These are phyloP conservation scores for Hypoxylon intermedium DNA, from an alignment of 495 filamentous ascomycete genomes.

Conservation along the genomic window DNA sequence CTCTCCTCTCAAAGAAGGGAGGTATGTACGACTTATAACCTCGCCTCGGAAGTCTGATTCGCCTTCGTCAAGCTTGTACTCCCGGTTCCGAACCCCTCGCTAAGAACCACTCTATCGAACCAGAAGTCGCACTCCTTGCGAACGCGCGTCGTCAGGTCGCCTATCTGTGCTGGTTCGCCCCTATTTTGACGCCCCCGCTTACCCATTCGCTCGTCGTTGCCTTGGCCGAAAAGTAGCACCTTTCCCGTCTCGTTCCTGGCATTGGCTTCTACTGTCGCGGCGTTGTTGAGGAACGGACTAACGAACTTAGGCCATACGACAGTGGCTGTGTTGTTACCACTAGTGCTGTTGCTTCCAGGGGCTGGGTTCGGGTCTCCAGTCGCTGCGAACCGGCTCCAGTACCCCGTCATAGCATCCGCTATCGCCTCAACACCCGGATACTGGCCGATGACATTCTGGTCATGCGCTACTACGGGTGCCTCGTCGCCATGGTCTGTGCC, in stretches of 20 bases:
- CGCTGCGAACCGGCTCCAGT: constrained; percentile 62
- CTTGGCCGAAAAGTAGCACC: constrained; percentile 65
- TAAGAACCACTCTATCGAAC: constrained; percentile 54
- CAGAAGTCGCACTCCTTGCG: constrained; percentile 64
- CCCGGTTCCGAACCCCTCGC: constrained; percentile 51
- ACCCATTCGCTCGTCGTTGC: constrained; percentile 63
- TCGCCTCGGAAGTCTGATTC: background rate
- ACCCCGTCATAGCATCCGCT: constrained; percentile 61
- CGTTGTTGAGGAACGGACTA: constrained; percentile 29
- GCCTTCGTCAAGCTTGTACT: constrained; percentile 14
- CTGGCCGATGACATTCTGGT: constrained; percentile 48
- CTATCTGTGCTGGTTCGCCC: constrained; percentile 55
- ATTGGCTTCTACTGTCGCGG: background rate
- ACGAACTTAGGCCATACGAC: constrained; percentile 42
- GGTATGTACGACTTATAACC: background rate
- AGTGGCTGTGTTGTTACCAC: constrained; percentile 3
- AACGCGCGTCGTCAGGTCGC: constrained; percentile 52
- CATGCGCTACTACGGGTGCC: constrained; percentile 62
- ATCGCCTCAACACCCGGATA: constrained; percentile 56
- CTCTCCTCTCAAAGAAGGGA: too few species aligned
- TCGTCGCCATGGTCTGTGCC: constrained; percentile 69
- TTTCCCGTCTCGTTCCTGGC: constrained; percentile 40
- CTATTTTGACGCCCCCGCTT: constrained; percentile 45
- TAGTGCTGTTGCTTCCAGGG: constrained; percentile 35
- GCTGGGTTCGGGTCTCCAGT: constrained; percentile 59